Percentiles rank a stretch among this genome's conserved stretches.
These are phyloP conservation scores for Aureobasidium melanogenum DNA, from an alignment of 2,329 filamentous ascomycete species.

Conservation along the genomic window DNA sequence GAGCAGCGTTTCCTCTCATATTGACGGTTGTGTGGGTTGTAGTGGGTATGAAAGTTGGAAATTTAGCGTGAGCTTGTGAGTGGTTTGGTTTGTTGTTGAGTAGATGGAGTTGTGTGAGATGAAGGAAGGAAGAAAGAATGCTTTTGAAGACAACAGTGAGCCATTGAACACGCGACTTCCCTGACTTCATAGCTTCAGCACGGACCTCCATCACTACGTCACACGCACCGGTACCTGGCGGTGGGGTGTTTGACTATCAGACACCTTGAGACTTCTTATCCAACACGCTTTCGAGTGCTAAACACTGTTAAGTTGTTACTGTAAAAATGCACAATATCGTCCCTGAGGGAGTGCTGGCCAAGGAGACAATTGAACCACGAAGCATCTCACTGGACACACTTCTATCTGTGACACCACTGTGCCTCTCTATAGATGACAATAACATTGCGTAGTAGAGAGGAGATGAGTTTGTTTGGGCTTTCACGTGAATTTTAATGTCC, in stretches of 20 bases:
- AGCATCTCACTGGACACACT: neutral
- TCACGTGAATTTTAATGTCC: too few species aligned
- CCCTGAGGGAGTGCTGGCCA: neutral
- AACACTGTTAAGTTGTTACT: neutral
- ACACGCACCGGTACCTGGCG: neutral
- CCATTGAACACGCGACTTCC: conserved; percentile 1
- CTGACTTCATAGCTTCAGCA: conserved; percentile 12
- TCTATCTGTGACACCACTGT: neutral
- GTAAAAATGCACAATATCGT: neutral
- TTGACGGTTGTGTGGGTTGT: conserved; percentile 13
- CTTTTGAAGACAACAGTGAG: neutral
- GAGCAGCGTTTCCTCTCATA: conserved; percentile 56
- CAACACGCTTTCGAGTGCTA: neutral
- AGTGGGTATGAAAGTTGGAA: neutral
- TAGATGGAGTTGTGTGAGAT: neutral
- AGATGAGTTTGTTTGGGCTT: neutral
- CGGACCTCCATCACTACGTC: neutral
- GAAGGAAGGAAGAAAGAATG: neutral
- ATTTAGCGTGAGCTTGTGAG: neutral
- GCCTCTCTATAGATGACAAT: neutral
- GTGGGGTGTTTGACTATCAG: neutral
- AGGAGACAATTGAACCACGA: neutral
- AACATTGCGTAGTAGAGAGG: neutral
- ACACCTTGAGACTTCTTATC: neutral
- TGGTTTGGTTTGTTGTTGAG: neutral